Evolutionary conservation across 768 basidiomycete genomes (phyloP).

Genomic region (Calocera viscosa): DNA sequence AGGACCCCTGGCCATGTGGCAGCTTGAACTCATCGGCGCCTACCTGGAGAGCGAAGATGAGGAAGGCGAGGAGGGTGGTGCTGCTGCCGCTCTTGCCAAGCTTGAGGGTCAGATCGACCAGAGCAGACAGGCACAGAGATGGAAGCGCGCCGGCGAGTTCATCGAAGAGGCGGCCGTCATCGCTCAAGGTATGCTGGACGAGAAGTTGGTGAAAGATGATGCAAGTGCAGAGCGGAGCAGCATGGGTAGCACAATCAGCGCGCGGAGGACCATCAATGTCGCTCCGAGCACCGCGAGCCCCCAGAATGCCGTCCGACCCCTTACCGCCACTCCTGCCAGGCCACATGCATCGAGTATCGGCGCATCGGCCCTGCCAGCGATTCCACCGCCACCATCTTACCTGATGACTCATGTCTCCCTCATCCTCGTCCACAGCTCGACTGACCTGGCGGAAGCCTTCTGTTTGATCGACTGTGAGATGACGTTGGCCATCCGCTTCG

Average conservation of each 20-base stretch:
- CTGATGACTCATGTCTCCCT: conserved; percentile 55
- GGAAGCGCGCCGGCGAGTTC: conserved; percentile 10
- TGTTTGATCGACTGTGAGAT: conserved; percentile 81
- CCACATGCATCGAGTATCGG: not conserved
- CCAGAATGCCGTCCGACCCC: not conserved
- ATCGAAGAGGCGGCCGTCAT: not conserved
- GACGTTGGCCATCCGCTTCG: conserved; percentile 72
- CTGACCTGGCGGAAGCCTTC: conserved; percentile 60
- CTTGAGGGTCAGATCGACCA: conserved; percentile 81
- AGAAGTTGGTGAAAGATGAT: not conserved
- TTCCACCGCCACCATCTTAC: conserved; percentile 1
- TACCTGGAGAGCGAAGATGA: conserved; percentile 65
- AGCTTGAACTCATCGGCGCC: conserved; percentile 38
- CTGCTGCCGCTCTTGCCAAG: conserved; percentile 64
- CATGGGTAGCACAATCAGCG: not conserved
- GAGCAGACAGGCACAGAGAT: conserved; percentile 34
- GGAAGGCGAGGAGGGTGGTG: conserved; percentile 51
- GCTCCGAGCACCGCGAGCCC: not conserved
- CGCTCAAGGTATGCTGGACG: not conserved
- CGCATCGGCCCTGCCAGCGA: not conserved
- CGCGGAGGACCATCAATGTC: not conserved
- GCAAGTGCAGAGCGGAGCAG: not conserved
- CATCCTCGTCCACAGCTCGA: conserved; percentile 50
- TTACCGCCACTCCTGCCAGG: not conserved
- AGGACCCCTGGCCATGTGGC: conserved; percentile 46